phyloP scores from a whole-genome alignment of 495 filamentous ascomycete species.

The Hypomontagnella submonticulosa region DNA sequence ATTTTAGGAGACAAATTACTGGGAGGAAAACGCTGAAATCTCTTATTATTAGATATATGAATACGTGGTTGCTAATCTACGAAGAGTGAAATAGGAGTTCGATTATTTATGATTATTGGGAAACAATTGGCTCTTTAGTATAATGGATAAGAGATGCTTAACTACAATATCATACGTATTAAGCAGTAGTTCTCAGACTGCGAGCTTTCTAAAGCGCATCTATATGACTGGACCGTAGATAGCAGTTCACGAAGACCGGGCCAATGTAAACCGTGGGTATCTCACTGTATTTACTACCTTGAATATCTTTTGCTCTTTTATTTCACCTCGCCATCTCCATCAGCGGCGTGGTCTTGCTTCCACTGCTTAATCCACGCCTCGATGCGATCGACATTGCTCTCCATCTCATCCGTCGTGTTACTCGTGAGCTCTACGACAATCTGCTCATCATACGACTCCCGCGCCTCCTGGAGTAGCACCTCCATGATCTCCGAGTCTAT shows the following conservation, averaged over 20 bases:
- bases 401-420: conserved; percentile 82
- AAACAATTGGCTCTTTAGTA: no score
- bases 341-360: conserved; percentile 69
- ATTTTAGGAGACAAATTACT: not conserved
- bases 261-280: conserved; percentile 13
- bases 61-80: not conserved
- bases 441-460: conserved; percentile 85
- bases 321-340: conserved; percentile 3
- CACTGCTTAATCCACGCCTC: conserved; percentile 83
- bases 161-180: no score
- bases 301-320: not conserved
- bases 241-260: no score
- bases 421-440: conserved; percentile 92
- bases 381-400: conserved; percentile 86
- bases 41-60: not conserved
- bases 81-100: not conserved
- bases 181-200: not conserved
- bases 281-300: conserved; percentile 28
- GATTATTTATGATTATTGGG: no score
- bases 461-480: conserved; percentile 88
- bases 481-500: conserved; percentile 98
- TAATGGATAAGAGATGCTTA: no score
- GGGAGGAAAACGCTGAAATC: not conserved
- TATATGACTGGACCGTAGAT: no score
- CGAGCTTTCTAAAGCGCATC: not conserved